phyloP scores from a whole-genome alignment of 768 basidiomycete species.

The Termitomyces sp. region DNA sequence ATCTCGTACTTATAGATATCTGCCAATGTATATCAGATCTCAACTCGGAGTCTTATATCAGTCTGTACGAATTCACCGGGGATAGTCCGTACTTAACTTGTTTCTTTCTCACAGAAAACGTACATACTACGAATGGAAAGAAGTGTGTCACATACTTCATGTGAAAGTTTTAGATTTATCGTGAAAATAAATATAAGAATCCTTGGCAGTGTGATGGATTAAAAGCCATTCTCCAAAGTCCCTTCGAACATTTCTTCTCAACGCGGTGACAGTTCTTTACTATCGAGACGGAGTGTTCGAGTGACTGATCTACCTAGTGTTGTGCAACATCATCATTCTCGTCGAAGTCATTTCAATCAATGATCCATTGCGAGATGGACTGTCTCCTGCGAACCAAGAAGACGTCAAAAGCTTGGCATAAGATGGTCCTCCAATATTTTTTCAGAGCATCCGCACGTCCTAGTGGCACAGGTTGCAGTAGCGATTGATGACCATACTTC shows the following conservation, averaged over 20 bases:
- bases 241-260: background rate
- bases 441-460: background rate
- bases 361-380: background rate
- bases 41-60: background rate
- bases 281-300: background rate
- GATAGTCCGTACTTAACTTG: background rate
- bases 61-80: background rate
- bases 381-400: background rate
- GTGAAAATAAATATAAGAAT: background rate
- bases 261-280: background rate
- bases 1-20: background rate
- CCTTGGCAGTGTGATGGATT: background rate
- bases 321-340: too few species aligned
- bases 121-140: background rate
- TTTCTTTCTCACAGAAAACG: background rate
- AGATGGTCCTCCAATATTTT: background rate
- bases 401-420: constrained; percentile 5
- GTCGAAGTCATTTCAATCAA: background rate
- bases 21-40: background rate
- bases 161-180: background rate
- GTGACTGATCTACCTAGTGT: background rate
- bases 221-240: background rate
- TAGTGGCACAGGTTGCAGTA: background rate
- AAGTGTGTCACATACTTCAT: background rate
- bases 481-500: background rate